A percentile compares a stretch with the other conserved stretches of the same genome.
These are phyloP conservation scores for Nigrospora osmanthi DNA, from an alignment of 2,329 filamentous ascomycete genomes.

Conservation along the genomic window DNA sequence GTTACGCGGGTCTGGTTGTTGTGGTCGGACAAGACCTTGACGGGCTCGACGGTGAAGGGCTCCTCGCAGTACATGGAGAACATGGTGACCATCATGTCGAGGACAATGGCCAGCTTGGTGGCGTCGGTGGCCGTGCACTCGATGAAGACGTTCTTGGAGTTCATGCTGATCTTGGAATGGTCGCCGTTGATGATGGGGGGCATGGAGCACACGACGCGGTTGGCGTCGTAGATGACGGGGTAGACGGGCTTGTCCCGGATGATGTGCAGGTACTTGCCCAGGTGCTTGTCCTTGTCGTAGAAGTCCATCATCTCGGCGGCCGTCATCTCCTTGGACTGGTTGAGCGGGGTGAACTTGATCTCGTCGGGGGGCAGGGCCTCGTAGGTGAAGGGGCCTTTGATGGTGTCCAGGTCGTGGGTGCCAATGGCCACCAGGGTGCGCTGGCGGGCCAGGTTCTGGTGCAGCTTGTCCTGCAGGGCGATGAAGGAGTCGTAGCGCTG, in stretches of 20 bases:
- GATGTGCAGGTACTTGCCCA: constrained; percentile 87
- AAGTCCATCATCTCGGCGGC: constrained; percentile 86
- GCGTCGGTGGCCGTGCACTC: constrained; percentile 94
- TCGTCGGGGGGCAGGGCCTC: constrained; percentile 87
- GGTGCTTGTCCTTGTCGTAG: constrained; percentile 89
- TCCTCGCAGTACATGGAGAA: constrained; percentile 88
- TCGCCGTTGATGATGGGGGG: constrained; percentile 97
- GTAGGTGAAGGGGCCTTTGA: constrained; percentile 93
- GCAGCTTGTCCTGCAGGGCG: constrained; percentile 91
- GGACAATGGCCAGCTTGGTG: constrained; percentile 93
- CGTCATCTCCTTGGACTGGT: constrained; percentile 84
- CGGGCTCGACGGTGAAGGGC: constrained; percentile 85
- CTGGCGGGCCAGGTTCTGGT: constrained; percentile 90
- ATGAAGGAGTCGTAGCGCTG: constrained; percentile 97
- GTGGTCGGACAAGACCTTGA: constrained; percentile 87
- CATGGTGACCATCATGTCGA: constrained; percentile 94
- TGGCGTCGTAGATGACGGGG: constrained; percentile 88
- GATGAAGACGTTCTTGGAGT: constrained; percentile 92
- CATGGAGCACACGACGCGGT: constrained; percentile 80
- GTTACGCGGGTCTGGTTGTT: constrained; percentile 76
- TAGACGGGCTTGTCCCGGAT: constrained; percentile 91
- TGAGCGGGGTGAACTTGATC: constrained; percentile 84
- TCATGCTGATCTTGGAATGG: constrained; percentile 88
- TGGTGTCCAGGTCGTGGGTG: constrained; percentile 90
- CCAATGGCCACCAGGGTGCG: constrained; percentile 93